Evolutionary conservation across 805 yeast genomes (phyloP), one percentile per base, ranked within the genome.

Genomic region (Candida oleophila): DNA sequence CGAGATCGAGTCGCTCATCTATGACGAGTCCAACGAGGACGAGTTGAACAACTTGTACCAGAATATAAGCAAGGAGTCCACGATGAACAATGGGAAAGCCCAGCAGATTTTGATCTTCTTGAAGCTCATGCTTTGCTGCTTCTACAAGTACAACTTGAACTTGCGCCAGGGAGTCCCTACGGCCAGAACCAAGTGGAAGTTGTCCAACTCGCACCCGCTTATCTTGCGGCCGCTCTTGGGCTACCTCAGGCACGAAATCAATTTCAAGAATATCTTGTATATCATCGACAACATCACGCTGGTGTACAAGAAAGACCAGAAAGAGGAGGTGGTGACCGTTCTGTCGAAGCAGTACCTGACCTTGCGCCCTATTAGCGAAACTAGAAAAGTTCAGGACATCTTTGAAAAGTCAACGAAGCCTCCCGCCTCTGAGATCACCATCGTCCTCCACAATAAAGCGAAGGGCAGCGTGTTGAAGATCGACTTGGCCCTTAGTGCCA

Each of bases 1-100:
- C 33, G 96, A 87, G 60, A 76, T 91, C 42, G 94, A 85, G 50
- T 70, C 81, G n/a, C 74, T 81, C 14, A 69, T 76, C 3, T 69
- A 65, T 52, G 72, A 68, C 46, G 71, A 68, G 34, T 66, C 59
- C 36, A 69, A 67, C 44, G 76, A 70, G 46, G 78, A 73, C 39
- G 70, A 63, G 22, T 51, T 61, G 34, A 56, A 51, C 36, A 62
- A 61, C 42, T 51, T 56, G 38, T 65, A 67, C 42, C 66, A 65
- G 42, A 63, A 64, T 45, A 61, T 62, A 44, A 60, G 60, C 40
- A 52, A 55, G 2, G 61, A 64, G 21, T 62, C 72, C 3, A 56
- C 65, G 19, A 60, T 58, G 38, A 56, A 68, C 34, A 67, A 68
- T 46, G 60, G 55, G 21, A 65, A 71, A 45, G 89, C 91, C 3